A percentile compares a stretch with the other conserved stretches of the same genome.
Evolutionary conservation across 805 yeast genomes (phyloP).

Genomic region (Yamadazyma insecticola): DNA sequence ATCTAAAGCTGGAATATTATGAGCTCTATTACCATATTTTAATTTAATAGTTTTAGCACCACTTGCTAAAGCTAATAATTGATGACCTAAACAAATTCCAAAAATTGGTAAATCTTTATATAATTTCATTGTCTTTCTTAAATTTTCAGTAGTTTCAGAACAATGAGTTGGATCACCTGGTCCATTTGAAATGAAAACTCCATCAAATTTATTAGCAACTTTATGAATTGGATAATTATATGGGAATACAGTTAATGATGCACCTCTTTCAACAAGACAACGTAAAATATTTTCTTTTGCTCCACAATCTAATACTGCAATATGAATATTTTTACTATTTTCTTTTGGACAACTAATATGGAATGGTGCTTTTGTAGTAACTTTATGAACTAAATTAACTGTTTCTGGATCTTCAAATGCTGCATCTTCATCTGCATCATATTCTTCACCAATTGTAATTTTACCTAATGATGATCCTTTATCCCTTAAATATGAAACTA

Average conservation of each 20-base stretch:
- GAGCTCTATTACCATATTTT: constrained; percentile 98
- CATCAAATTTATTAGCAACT: constrained; percentile 89
- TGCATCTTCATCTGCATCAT: constrained; percentile 87
- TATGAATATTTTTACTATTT: constrained; percentile 56
- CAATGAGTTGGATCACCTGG: constrained; percentile 98
- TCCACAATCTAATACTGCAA: constrained; percentile 96
- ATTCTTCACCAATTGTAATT: constrained; percentile 85
- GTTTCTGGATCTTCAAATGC: constrained; percentile 89
- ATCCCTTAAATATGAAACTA: constrained; percentile 90
- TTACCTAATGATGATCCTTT: constrained; percentile 93
- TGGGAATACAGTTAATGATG: constrained; percentile 94
- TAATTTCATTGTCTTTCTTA: constrained; percentile 63
- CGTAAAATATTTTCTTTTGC: constrained; percentile 96
- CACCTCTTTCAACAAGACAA: constrained; percentile 91
- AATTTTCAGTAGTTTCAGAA: constrained; percentile 66
- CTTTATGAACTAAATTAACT: constrained; percentile 86
- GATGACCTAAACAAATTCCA: constrained; percentile 98
- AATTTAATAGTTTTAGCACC: constrained; percentile 91
- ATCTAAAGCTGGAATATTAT: constrained; percentile 95
- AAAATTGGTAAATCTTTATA: constrained; percentile 78
- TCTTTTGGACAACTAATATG: constrained; percentile 65
- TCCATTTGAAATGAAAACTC: constrained; percentile 90
- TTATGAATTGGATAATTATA: constrained; percentile 90
- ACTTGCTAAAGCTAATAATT: constrained; percentile 87
- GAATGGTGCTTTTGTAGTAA: constrained; percentile 93